A percentile compares a stretch with the other conserved stretches of the same genome.
Evolutionary conservation across 2,329 filamentous ascomycete species (phyloP).

Genomic region (Mycocentrospora acerina): DNA sequence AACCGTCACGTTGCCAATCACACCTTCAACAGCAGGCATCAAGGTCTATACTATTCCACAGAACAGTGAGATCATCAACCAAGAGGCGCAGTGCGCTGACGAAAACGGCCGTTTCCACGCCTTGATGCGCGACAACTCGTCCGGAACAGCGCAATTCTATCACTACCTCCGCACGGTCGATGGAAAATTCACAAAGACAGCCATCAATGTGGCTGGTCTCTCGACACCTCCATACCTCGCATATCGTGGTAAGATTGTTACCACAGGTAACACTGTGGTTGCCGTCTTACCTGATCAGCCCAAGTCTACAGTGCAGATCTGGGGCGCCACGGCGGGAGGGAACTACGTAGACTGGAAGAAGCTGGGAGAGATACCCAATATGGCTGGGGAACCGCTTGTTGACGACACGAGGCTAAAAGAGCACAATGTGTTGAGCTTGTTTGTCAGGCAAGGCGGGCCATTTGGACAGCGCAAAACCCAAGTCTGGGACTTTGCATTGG

Average conservation of each 20-base stretch:
- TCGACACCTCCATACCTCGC: slow-evolving; percentile 35
- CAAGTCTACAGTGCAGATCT: slow-evolving; percentile 29
- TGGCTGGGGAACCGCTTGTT: slow-evolving; percentile 33
- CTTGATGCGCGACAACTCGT: slow-evolving; percentile 49
- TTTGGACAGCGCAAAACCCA: slow-evolving; percentile 36
- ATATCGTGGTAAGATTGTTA: slow-evolving; percentile 35
- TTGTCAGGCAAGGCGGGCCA: slow-evolving; percentile 36
- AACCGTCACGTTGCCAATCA: slow-evolving; percentile 45
- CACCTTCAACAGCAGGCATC: slow-evolving; percentile 46
- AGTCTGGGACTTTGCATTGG: slow-evolving; percentile 37
- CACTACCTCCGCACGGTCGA: slow-evolving; percentile 33
- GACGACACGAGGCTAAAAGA: slow-evolving; percentile 32
- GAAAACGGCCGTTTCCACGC: slow-evolving; percentile 51
- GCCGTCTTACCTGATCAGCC: slow-evolving; percentile 35
- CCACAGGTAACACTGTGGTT: slow-evolving; percentile 28
- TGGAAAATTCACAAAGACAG: slow-evolving; percentile 34
- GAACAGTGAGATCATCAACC: slow-evolving; percentile 52
- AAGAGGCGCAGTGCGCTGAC: slow-evolving; percentile 54
- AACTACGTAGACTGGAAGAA: slow-evolving; percentile 35
- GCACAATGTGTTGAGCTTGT: slow-evolving; percentile 33
- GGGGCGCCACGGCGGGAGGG: slow-evolving; percentile 29
- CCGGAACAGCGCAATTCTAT: slow-evolving; percentile 32
- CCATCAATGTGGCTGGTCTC: slow-evolving; percentile 30
- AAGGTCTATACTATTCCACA: slow-evolving; percentile 50
- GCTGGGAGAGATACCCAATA: slow-evolving; percentile 31